Percentiles rank a stretch among this genome's conserved stretches.
These are phyloP conservation scores for Agrocybe pediades DNA, from an alignment of 768 basidiomycete genomes.

Conservation along the genomic window DNA sequence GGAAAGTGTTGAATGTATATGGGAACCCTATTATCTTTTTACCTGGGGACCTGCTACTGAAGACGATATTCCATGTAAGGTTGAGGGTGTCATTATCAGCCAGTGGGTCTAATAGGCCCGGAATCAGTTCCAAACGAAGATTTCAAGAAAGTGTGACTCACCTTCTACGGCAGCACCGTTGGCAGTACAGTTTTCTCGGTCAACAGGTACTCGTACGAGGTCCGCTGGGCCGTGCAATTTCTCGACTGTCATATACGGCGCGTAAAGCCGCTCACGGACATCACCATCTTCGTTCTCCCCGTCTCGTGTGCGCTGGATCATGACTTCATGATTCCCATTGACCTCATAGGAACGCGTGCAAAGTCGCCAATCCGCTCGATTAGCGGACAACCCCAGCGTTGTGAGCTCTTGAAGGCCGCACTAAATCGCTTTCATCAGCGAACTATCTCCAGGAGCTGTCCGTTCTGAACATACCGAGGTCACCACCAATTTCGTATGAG, in stretches of 20 bases:
- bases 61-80: constrained; percentile 34
- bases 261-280: constrained; percentile 30
- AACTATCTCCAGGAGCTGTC: background rate
- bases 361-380: constrained; percentile 21
- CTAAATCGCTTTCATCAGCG: background rate
- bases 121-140: background rate
- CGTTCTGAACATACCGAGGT: constrained; percentile 16
- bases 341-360: constrained; percentile 24
- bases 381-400: background rate
- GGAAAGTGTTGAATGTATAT: background rate
- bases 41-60: constrained; percentile 23
- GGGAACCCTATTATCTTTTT: constrained; percentile 20
- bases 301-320: constrained; percentile 23
- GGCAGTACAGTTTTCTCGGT: constrained; percentile 27
- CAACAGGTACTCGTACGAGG: constrained; percentile 30
- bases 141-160: background rate
- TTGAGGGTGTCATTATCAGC: constrained; percentile 22
- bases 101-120: background rate
- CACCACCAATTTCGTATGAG: constrained; percentile 22
- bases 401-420: background rate
- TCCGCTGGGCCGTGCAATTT: constrained; percentile 22
- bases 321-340: constrained; percentile 32
- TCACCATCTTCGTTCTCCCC: constrained; percentile 13
- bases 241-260: constrained; percentile 29
- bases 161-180: background rate